Evolutionary conservation across 495 filamentous ascomycete species (phyloP).

Genomic region (Chaetomidium leptoderma): DNA sequence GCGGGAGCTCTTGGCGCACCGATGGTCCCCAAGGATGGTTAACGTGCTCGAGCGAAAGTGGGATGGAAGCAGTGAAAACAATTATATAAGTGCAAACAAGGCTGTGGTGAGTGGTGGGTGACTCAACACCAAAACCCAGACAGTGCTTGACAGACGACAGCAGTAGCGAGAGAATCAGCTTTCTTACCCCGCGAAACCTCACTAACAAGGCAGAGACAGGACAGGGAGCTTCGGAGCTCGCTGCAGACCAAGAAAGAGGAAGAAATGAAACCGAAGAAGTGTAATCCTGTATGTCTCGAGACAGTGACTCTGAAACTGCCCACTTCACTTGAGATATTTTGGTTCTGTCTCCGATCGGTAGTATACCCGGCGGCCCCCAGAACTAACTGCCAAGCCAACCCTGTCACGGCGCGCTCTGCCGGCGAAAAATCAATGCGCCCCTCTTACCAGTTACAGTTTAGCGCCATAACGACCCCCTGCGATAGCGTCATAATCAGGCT

Average conservation of each 20-base stretch:
- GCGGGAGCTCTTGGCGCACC: not conserved
- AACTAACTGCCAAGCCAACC: not conserved
- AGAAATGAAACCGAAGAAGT: not conserved
- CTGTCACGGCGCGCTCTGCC: slow-evolving; percentile 5
- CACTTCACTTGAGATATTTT: slow-evolving; percentile 24
- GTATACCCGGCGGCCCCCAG: slow-evolving; percentile 11
- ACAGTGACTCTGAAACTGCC: not conserved
- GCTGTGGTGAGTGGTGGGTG: not conserved
- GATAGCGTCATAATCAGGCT: slow-evolving; percentile 20
- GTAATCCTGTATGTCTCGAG: not conserved
- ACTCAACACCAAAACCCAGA: not conserved
- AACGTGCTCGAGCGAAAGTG: not conserved
- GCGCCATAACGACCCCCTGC: slow-evolving; percentile 4
- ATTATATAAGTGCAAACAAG: not conserved
- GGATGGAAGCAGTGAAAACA: not conserved
- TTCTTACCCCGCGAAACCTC: slow-evolving; percentile 24
- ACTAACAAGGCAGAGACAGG: not conserved
- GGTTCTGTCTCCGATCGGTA: slow-evolving; percentile 9
- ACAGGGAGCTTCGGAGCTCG: not conserved
- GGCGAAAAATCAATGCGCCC: slow-evolving; percentile 20
- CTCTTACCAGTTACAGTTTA: slow-evolving; percentile 29
- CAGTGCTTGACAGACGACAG: not conserved
- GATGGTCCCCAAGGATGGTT: not conserved
- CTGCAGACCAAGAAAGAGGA: not conserved
- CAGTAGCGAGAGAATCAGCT: slow-evolving; percentile 4